Base-by-base conservation (phyloP, 2,329 filamentous ascomycete genomes). In the Fusarium coffeatum region DNA sequence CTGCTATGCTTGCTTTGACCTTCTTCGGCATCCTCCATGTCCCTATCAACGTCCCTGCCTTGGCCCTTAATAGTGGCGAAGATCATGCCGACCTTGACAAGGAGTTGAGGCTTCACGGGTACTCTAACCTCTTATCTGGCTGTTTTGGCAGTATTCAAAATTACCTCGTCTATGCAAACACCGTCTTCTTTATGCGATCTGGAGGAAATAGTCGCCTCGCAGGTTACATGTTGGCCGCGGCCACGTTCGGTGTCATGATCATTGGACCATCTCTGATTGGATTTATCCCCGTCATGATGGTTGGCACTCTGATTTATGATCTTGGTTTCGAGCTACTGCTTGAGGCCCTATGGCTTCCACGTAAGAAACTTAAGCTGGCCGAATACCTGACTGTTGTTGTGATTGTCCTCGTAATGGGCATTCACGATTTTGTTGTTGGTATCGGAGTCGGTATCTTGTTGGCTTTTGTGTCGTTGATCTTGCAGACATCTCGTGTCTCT, bases 21-120 rank as follows among this genome's bases (percentile, higher is more conserved):
- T 99, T 99, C 83, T 99, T 99, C 75, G 96, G 96, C 55, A 91
- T 99, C 59, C 87, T 99, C 5, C 96, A 99, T 78, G 96, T 99
- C 5, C 96, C 96, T 0, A 99, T 99, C 81, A 99, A 99, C 75
- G 94, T 99, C 7, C 96, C 96, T 4, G 96, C 96, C 4, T 83
- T 99, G 62, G 96, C 93, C 0, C 91, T 97, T 50, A 94, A 93
- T 32, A 93, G 92, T 7, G 93, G 94, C 45, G 94, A 98, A 79
- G 96, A 99, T 77, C 92, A 98, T 76, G 87, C 97, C 30, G 90
- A 97, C 77, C 88, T 99, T 50, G 93, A 99, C 77, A 89, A 92
- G 67, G 96, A 99, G 78, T 85, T 99, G 23, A 93, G 94, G 76
- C 90, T 97, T 45, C 96, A 99, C 76, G 96, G 96, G 4, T 88